Percentiles rank a stretch among this genome's conserved stretches.
These are phyloP conservation scores for Lactifluus piperatus DNA, from an alignment of 768 basidiomycete species.

Conservation along the genomic window DNA sequence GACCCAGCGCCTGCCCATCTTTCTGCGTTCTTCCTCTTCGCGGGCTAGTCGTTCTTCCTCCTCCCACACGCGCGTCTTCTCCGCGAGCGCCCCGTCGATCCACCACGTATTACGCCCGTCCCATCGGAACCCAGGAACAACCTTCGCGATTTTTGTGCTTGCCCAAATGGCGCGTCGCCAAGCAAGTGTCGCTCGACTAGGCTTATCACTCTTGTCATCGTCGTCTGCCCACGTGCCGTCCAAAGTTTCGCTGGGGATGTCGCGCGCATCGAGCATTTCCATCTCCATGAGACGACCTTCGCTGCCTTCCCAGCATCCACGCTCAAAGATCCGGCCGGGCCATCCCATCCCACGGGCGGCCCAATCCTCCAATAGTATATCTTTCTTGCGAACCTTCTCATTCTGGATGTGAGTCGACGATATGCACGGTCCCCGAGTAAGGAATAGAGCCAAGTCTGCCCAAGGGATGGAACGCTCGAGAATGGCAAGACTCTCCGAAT, in stretches of 20 bases:
- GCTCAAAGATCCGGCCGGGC: constrained; percentile 87
- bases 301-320: constrained; percentile 80
- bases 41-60: constrained; percentile 59
- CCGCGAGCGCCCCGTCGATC: constrained; percentile 54
- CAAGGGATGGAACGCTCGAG: constrained; percentile 81
- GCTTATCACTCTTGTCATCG: constrained; percentile 42
- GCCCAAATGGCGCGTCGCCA: constrained; percentile 73
- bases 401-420: constrained; percentile 29
- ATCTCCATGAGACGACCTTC: constrained; percentile 40
- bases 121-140: constrained; percentile 73
- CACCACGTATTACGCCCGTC: constrained; percentile 52
- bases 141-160: constrained; percentile 53
- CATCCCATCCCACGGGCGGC: constrained; percentile 94
- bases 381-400: constrained; percentile 3
- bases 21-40: constrained; percentile 59
- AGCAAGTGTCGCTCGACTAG: constrained; percentile 32
- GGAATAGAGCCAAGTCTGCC: constrained; percentile 59
- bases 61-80: constrained; percentile 62
- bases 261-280: constrained; percentile 60
- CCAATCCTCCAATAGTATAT: constrained; percentile 83
- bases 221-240: constrained; percentile 85
- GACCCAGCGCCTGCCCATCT: constrained; percentile 50
- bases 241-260: constrained; percentile 45
- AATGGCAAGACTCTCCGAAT: constrained; percentile 47
- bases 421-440: constrained; percentile 49